Conservation (phyloP, 1,139 yeast genomes). For the Candida sp. region DNA sequence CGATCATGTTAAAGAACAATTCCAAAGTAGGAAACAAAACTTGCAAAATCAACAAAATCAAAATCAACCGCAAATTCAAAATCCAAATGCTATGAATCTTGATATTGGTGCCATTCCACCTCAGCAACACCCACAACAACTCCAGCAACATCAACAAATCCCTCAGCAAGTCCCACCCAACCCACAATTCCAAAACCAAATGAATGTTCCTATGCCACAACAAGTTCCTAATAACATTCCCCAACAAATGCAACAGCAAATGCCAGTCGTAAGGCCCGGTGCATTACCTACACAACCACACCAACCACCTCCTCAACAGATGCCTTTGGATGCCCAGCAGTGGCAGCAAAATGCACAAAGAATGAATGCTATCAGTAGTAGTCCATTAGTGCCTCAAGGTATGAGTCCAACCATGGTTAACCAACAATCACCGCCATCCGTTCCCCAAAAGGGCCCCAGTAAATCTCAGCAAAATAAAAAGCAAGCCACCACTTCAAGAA, state of each 20-base stretch:
- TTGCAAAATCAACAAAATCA: slow-evolving; percentile 15
- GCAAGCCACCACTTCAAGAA: slow-evolving; percentile 15
- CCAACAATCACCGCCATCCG: slow-evolving; percentile 10
- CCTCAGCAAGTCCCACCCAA: slow-evolving; percentile 1
- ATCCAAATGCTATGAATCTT: neutral
- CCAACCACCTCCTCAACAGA: slow-evolving; percentile 4
- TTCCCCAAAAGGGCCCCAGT: slow-evolving; percentile 11
- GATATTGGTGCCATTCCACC: slow-evolving; percentile 1
- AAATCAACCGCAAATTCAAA: neutral
- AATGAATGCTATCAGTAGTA: slow-evolving; percentile 1
- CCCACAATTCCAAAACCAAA: slow-evolving; percentile 4
- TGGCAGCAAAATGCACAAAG: slow-evolving; percentile 1
- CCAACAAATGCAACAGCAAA: slow-evolving; percentile 7
- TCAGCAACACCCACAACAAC: slow-evolving; percentile 11
- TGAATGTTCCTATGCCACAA: slow-evolving; percentile 1
- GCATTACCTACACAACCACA: slow-evolving; percentile 6
- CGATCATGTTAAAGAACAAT: slow-evolving; percentile 59
- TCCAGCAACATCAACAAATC: slow-evolving; percentile 11
- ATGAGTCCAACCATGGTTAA: slow-evolving; percentile 3
- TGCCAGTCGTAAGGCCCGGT: slow-evolving; percentile 7
- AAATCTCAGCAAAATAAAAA: slow-evolving; percentile 14
- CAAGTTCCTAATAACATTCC: slow-evolving; percentile 7
- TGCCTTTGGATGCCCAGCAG: slow-evolving; percentile 1
- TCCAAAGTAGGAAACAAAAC: slow-evolving; percentile 34
- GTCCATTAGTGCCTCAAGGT: slow-evolving; percentile 3